Percentiles rank a stretch among this genome's conserved stretches.
Evolutionary conservation across 1,284 basidiomycete genomes (phyloP).

Genomic region (Tranzscheliella williamsii): DNA sequence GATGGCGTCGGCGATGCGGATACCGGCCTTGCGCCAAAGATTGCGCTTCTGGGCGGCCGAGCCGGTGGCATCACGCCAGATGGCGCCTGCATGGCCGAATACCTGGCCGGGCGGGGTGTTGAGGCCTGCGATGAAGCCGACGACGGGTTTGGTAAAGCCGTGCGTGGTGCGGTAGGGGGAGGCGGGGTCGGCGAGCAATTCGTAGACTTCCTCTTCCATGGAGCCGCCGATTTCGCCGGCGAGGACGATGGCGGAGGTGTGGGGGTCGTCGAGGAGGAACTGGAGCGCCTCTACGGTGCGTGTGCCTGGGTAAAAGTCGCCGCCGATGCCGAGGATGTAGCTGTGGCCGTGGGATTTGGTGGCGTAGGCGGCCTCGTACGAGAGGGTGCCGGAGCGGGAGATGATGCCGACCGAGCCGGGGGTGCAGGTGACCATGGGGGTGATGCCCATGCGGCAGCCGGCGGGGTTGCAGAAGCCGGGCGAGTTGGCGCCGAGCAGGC

Average conservation of each 20-base stretch:
- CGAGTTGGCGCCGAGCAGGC: constrained; percentile 44
- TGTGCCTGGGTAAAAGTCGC: constrained; percentile 55
- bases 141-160: constrained; percentile 37
- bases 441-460: constrained; percentile 41
- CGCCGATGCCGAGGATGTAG: constrained; percentile 47
- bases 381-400: constrained; percentile 48
- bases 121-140: constrained; percentile 45
- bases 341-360: constrained; percentile 37
- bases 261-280: constrained; percentile 37
- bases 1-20: constrained; percentile 36
- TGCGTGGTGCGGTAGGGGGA: constrained; percentile 13
- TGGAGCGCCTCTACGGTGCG: constrained; percentile 49
- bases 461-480: constrained; percentile 48
- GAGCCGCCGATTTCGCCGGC: constrained; percentile 48
- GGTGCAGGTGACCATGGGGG: constrained; percentile 29
- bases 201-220: constrained; percentile 50
- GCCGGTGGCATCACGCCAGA: constrained; percentile 39
- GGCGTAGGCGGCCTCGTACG: constrained; percentile 46
- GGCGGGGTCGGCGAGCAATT: constrained; percentile 16
- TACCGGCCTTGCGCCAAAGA: constrained; percentile 29
- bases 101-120: constrained; percentile 42
- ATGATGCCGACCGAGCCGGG: constrained; percentile 42
- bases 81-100: constrained; percentile 48
- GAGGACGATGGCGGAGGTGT: constrained; percentile 32
- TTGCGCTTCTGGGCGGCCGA: constrained; percentile 35